Base-by-base conservation (phyloP, 306 rosid species). In the Parietaria judaica region DNA sequence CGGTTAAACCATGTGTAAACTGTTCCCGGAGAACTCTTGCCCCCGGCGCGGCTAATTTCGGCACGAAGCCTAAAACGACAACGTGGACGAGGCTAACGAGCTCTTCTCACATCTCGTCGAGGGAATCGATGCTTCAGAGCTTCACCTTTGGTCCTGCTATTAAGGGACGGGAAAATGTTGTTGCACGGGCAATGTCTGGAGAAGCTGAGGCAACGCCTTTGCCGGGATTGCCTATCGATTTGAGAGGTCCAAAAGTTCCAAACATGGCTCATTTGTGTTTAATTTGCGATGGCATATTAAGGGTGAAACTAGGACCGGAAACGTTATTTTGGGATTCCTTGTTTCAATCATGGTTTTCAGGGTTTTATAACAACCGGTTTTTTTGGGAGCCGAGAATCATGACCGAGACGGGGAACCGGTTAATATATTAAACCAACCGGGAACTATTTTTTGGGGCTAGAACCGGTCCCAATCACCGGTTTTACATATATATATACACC, bases 141-240 rank as follows among this genome's bases (percentile, higher is more conserved):
- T 36, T 63, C 37, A 36, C 34, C 4, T 56, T 62, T 15, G 51
- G 46, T 35, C 45, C 61, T 36, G n/a, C 1, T 6, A 64, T 11
- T 4, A 60, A 41, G 53, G 53, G 51, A 11, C 44, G 48, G 1
- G 51, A 57, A 4, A 63, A 51, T 47, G 56, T 16, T 44, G 43
- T 58, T 52, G 58, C 55, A 7, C 54, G 62, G 57, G 78, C 78
- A 4, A 44, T 68, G 69, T 68, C 73, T n/a, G 65, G 56, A 6
- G 57, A 23, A 7, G 57, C 54, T 57, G 66, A 68, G 66, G 51
- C 8, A 69, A 44, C 11, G 54, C 69, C 66, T 7, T 43, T 74
- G 52, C 60, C 78, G 5, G 73, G 73, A 56, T 63, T 74, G 61
- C 70, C 78, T 3, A 36, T 74, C 58, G 73, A 74, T 74, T 63